Base-by-base conservation (phyloP, 345 rosid genomes). In the Fremontodendron californicum region DNA sequence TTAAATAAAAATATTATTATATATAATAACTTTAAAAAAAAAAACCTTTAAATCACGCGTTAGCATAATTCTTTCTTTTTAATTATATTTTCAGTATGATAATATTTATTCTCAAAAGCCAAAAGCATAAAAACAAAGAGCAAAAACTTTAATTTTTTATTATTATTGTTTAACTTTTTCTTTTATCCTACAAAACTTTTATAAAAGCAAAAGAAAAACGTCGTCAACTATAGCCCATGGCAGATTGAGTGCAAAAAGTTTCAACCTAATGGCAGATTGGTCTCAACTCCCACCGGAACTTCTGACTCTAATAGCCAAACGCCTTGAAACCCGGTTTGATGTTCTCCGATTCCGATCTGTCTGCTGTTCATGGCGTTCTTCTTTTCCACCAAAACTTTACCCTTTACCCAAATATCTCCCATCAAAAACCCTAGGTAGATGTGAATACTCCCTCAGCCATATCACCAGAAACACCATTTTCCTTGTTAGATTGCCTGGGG, bases 11-110 rank as follows among this genome's bases (percentile, higher is more conserved):
- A n/a, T n/a, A n/a, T n/a, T n/a, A n/a, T n/a, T n/a, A n/a, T n/a
- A n/a, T n/a, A n/a, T n/a, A 60, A 37, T 8, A 60, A 29, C 29
- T 29, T 88, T 75, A 90, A 93, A 80, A 93, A n/a, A n/a, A n/a
- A n/a, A n/a, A n/a, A n/a, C n/a, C n/a, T n/a, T n/a, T n/a, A n/a
- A n/a, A n/a, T n/a, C n/a, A n/a, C n/a, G n/a, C n/a, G n/a, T n/a
- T n/a, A n/a, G n/a, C n/a, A n/a, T n/a, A n/a, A n/a, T n/a, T n/a
- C n/a, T n/a, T n/a, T n/a, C n/a, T n/a, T n/a, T n/a, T n/a, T n/a
- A n/a, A n/a, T n/a, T n/a, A n/a, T n/a, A n/a, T n/a, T n/a, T n/a
- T n/a, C n/a, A n/a, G n/a, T n/a, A n/a, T n/a, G n/a, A n/a, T n/a
- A n/a, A n/a, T n/a, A n/a, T n/a, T n/a, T n/a, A n/a, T n/a, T n/a